Percentiles rank a stretch among this genome's conserved stretches.
Evolutionary conservation across 2,329 filamentous ascomycete species (phyloP).

Genomic region (Diaporthe nobilis): DNA sequence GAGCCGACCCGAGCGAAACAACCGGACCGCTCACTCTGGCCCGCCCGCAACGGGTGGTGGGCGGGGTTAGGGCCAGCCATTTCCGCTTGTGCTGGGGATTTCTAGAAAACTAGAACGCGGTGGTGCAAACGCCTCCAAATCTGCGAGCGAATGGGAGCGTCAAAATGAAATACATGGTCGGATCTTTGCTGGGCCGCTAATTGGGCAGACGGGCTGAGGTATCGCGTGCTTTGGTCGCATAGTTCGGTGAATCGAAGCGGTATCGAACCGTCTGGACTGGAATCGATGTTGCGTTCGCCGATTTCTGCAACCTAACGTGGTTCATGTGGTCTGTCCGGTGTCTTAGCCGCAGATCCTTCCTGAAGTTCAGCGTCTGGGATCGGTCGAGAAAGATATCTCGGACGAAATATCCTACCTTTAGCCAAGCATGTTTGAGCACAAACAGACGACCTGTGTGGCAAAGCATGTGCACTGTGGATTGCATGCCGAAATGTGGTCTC

Average conservation of each 20-base stretch:
- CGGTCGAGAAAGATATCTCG: not conserved
- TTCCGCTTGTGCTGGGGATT: not conserved
- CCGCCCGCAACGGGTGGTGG: not conserved
- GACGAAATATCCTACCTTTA: not conserved
- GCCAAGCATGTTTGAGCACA: not conserved
- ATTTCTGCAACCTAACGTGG: conserved; percentile 16
- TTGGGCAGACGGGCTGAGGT: not conserved
- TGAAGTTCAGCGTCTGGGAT: not conserved
- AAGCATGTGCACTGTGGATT: not conserved
- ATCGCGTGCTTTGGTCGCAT: not conserved
- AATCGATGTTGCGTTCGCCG: not conserved
- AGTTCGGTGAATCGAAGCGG: not conserved
- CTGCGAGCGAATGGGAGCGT: too few relatives aligned
- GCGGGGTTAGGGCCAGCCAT: not conserved
- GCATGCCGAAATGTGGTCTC: not conserved
- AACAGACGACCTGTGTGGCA: not conserved
- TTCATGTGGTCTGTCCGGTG: not conserved
- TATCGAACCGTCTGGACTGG: not conserved
- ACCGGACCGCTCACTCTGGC: not conserved
- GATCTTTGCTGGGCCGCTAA: not conserved
- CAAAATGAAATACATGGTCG: not conserved
- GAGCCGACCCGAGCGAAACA: conserved; percentile 6
- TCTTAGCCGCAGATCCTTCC: not conserved
- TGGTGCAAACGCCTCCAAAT: not conserved
- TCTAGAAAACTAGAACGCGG: not conserved